Evolutionary conservation across 139 green algal genomes (phyloP), one percentile per base, ranked within the genome.

Genomic region (Tetraselmis striata): DNA sequence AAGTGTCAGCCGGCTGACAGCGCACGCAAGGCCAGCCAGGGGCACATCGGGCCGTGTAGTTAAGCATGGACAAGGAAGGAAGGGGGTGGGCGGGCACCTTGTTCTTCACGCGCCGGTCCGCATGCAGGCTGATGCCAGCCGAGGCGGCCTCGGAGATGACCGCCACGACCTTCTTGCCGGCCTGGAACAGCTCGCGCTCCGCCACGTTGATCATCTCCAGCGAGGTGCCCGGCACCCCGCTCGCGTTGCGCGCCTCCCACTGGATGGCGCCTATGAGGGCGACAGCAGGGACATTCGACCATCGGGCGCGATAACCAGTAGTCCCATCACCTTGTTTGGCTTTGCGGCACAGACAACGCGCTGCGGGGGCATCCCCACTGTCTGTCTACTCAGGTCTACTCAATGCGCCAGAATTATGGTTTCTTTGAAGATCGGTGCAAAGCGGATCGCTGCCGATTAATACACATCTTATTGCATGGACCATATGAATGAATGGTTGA

Each of bases 91-190:
- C 85, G 23, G 87, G 88, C 23, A 85, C 83, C 77, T 84, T 31
- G 80, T 93, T 93, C 29, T 59, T 76, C 59, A 79, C 80, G 24
- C 45, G 58, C n/a, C 82, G 30, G 29, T 88, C 83, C 27, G 86
- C 86, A 30, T 90, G 86, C 80, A 90, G 75, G 28, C 81, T 86
- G 83, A 89, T 82, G 80, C 89, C 86, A 81, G 88, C 82, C 1
- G 82, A 81, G 18, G 84, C 80, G 5, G 84, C 87, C 25, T 87
- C 84, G 29, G 58, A 81, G 59, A 88, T 88, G 2, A 90, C 77
- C 32, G 88, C 86, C 27, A 92, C 83, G 75, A 88, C 85, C 83
- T 93, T 93, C 5, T 81, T 30, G 29, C 85, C 88, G 23, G 30
- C 27, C 83, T 90, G 86, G 83, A 93, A 93, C 0, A 28, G 23